These are phyloP conservation scores for Raddia guianensis DNA, from an alignment of 176 grass and related monocot species.

Conservation along the genomic window DNA sequence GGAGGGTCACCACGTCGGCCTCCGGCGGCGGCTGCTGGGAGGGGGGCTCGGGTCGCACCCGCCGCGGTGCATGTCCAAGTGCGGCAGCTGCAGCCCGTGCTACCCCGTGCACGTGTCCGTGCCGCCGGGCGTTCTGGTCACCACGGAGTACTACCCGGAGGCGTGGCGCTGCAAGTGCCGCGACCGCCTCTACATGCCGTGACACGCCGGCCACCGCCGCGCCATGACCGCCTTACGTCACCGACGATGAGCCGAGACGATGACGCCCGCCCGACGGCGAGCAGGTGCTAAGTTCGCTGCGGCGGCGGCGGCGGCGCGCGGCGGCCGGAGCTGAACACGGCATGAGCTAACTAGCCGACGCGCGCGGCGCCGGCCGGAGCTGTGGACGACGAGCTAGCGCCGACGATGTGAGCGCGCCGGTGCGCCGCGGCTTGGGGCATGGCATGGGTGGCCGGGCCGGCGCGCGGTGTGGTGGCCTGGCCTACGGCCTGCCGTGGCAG, in stretches of 20 bases:
- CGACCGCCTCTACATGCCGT: slow-evolving; percentile 82
- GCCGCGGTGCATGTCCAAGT: slow-evolving; percentile 76
- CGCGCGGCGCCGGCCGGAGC: no score
- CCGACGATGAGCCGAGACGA: background rate
- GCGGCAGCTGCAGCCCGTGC: slow-evolving; percentile 79
- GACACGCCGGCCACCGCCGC: background rate
- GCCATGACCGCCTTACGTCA: background rate
- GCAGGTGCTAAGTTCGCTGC: background rate
- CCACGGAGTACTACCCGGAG: slow-evolving; percentile 91
- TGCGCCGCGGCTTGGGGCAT: background rate
- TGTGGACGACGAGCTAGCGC: no score
- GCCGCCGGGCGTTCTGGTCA: slow-evolving; percentile 61
- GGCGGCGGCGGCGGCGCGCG: background rate
- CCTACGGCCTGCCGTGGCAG: slow-evolving; percentile 26
- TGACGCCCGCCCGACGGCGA: background rate
- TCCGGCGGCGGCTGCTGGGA: slow-evolving; percentile 37
- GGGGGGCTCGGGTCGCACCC: slow-evolving; percentile 67
- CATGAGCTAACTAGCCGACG: no score
- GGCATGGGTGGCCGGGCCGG: background rate
- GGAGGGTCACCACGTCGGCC: background rate
- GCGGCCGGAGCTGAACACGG: background rate
- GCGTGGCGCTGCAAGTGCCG: slow-evolving; percentile 92
- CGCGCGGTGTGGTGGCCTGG: background rate
- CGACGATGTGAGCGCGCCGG: no score
- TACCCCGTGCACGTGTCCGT: slow-evolving; percentile 75